Base-by-base conservation (phyloP, 345 rosid species). In the Linum tenue region DNA sequence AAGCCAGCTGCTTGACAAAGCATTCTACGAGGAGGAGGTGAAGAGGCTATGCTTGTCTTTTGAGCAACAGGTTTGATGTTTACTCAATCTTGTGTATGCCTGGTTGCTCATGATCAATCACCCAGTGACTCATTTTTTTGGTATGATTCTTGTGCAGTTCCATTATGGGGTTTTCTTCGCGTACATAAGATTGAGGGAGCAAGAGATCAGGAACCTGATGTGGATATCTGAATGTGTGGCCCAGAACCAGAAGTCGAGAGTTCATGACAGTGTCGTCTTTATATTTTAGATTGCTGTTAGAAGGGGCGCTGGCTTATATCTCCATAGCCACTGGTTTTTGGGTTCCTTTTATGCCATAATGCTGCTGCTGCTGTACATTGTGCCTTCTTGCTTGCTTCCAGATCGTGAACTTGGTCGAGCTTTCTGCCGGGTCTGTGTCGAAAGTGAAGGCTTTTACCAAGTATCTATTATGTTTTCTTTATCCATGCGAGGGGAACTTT, bases 161-260 rank as follows among this genome's bases (percentile, higher is more conserved):
- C 99, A 94, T 78, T 94, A 85, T 11, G 96, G 68, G 0, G 99
- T 94, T 35, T 94, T 90, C 89, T 94, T 94, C 3, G 90, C 97
- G 17, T 94, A 94, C 79, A 85, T 94, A 87, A 90, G 96, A 79
- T 76, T 94, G 84, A 84, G 95, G 62, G 97, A 94, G 89, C 99
- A 94, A 75, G 99, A 94, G 91, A 88, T 90, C 67, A 83, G 99
- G 81, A 94, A 94, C 70, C 75, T 94, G 76, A 94, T 88, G 99
- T 94, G 99, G 99, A 85, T 94, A 70, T 90, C 96, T 0, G 97
- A 94, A 70, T 94, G 99, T 64, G 99, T 94, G 65, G 99, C 99
- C 3, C 99, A 91, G 84, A 91, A 90, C 78, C 99, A 94, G 78
- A 94, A 94, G 71, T 87, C 99, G 0, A 87, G 99, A 76, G 96